Conservation (phyloP, 1,284 basidiomycete species). For the Cystobasidiaceae sp. region DNA sequence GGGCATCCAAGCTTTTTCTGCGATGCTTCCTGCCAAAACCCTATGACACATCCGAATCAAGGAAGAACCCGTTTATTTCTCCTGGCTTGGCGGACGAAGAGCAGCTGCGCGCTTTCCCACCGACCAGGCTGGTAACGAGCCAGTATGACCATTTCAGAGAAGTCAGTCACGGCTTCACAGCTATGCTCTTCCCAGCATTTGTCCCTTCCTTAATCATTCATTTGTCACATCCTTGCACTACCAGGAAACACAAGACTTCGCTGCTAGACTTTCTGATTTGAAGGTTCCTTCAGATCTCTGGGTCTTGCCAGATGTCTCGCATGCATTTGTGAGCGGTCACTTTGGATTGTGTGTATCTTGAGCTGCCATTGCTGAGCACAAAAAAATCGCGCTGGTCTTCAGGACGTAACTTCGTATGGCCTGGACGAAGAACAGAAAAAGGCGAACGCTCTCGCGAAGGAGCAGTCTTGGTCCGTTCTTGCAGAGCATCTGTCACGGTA, state of each 20-base stretch:
- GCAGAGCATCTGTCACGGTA: constrained; percentile 7
- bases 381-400: too few species aligned
- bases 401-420: background rate
- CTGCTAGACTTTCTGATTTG: background rate
- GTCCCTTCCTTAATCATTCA: background rate
- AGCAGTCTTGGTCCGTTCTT: background rate
- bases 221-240: background rate
- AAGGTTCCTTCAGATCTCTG: background rate
- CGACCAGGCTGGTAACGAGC: background rate
- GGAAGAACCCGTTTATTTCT: constrained; percentile 14
- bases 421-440: background rate
- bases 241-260: constrained; percentile 23
- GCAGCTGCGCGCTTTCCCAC: background rate
- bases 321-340: constrained; percentile 23
- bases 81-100: constrained; percentile 20
- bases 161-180: background rate
- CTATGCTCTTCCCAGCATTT: background rate
- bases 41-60: constrained; percentile 2
- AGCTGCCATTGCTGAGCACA: too few species aligned
- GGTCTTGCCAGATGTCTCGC: constrained; percentile 1
- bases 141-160: constrained; percentile 14
- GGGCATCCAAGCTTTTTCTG: constrained; percentile 23
- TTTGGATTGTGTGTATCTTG: too few species aligned
- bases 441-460: background rate
- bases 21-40: constrained; percentile 19